Conservation (phyloP, 83 land plant species). For the Diphasiastrum complanatum region DNA sequence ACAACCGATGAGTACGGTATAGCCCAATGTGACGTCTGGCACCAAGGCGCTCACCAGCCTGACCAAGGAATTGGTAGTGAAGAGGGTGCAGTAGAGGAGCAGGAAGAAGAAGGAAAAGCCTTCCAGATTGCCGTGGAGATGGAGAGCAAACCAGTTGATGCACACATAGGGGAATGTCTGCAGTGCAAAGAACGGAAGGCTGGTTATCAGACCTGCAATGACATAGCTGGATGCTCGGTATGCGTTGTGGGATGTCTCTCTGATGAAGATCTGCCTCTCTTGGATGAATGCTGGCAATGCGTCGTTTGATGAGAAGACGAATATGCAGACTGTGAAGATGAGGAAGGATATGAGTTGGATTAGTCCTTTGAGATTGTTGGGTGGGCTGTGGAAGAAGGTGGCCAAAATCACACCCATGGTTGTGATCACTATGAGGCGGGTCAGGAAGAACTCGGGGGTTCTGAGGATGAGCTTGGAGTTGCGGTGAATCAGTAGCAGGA, state of each 20-base stretch:
- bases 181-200: slow-evolving; percentile 49
- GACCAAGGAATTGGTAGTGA: slow-evolving; percentile 43
- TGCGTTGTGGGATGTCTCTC: slow-evolving; percentile 61
- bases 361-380: slow-evolving; percentile 34
- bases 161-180: slow-evolving; percentile 41
- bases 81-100: slow-evolving; percentile 40
- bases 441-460: no score
- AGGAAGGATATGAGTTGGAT: slow-evolving; percentile 46
- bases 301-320: slow-evolving; percentile 64
- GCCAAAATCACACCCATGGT: slow-evolving; percentile 53
- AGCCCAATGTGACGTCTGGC: background rate
- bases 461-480: no score
- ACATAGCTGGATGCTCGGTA: slow-evolving; percentile 58
- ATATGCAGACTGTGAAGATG: slow-evolving; percentile 53
- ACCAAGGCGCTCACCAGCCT: slow-evolving; percentile 5
- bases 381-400: slow-evolving; percentile 52
- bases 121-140: slow-evolving; percentile 18
- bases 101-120: slow-evolving; percentile 40
- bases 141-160: slow-evolving; percentile 39
- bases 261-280: slow-evolving; percentile 58
- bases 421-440: no score
- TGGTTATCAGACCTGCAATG: slow-evolving; percentile 41
- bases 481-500: no score
- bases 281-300: slow-evolving; percentile 65
- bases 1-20: background rate